These are phyloP conservation scores for Pulveroboletus sp. DNA, from an alignment of 768 basidiomycete genomes.

Conservation along the genomic window DNA sequence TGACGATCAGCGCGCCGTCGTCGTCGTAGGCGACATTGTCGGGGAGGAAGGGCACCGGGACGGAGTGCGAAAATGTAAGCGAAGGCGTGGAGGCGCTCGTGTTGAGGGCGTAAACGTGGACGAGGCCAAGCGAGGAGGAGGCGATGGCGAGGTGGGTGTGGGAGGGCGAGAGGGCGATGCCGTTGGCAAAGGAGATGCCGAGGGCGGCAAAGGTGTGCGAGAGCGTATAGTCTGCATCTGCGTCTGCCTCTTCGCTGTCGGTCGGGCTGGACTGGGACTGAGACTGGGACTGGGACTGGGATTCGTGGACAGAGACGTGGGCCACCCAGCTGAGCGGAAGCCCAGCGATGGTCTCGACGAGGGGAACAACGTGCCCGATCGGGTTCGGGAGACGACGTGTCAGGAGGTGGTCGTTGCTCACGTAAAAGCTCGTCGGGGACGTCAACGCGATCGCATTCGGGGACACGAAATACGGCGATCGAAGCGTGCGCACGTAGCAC, in stretches of 20 bases:
- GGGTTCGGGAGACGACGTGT: conserved; percentile 53
- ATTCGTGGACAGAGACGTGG: conserved; percentile 44
- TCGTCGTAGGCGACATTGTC: conserved; percentile 61
- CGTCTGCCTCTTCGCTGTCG: conserved; percentile 8
- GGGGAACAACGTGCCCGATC: conserved; percentile 47
- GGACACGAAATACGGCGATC: conserved; percentile 52
- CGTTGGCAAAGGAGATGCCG: conserved; percentile 65
- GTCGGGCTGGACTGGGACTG: no score
- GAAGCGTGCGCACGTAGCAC: conserved; percentile 55
- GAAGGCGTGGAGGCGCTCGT: conserved; percentile 27
- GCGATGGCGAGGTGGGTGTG: conserved; percentile 52
- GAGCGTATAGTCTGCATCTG: conserved; percentile 23
- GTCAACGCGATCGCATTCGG: conserved; percentile 67
- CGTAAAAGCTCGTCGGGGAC: conserved; percentile 62
- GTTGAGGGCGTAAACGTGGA: conserved; percentile 52
- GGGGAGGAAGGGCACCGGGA: conserved; percentile 52
- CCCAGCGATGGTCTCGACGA: conserved; percentile 50
- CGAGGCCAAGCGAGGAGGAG: conserved; percentile 42
- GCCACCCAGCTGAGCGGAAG: conserved; percentile 58
- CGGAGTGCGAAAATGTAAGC: conserved; percentile 35
- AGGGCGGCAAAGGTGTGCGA: conserved; percentile 38
- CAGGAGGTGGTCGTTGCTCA: conserved; percentile 67
- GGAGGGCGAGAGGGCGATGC: conserved; percentile 53
- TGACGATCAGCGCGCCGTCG: conserved; percentile 45
- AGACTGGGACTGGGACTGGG: not conserved